Percentiles rank a stretch among this genome's conserved stretches.
phyloP scores from a whole-genome alignment of 2,329 filamentous ascomycete genomes.

The Juglanconis oblonga region DNA sequence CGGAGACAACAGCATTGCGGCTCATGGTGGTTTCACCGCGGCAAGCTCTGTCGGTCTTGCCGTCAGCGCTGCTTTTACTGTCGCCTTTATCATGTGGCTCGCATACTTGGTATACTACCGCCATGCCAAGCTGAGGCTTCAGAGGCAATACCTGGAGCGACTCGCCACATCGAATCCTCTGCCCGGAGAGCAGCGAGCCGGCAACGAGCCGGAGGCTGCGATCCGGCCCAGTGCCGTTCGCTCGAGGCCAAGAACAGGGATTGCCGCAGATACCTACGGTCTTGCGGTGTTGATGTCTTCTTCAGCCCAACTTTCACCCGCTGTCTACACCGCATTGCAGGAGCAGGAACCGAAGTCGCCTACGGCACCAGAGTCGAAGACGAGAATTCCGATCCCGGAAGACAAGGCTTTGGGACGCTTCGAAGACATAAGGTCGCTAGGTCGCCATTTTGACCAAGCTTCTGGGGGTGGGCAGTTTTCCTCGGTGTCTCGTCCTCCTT shows the following conservation, averaged over 20 bases:
- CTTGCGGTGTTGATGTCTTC: not conserved
- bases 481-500: not conserved
- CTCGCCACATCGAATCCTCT: not conserved
- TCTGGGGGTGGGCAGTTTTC: not conserved
- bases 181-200: not conserved
- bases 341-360: not conserved
- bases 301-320: not conserved
- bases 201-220: not conserved
- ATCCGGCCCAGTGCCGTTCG: too few species aligned
- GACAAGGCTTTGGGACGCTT: not conserved
- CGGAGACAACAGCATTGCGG: not conserved
- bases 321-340: not conserved
- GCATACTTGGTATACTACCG: constrained; percentile 1
- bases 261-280: not conserved
- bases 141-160: not conserved
- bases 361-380: not conserved
- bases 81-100: constrained; percentile 50
- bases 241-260: not conserved
- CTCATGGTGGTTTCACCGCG: not conserved
- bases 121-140: not conserved
- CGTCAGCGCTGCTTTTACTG: constrained; percentile 82
- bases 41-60: constrained; percentile 67
- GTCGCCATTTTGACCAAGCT: not conserved
- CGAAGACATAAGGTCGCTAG: not conserved
- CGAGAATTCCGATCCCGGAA: not conserved